Evolutionary conservation across 2,329 filamentous ascomycete species (phyloP), one percentile per base, ranked within the genome.

Genomic region (Arthroderma sp.): DNA sequence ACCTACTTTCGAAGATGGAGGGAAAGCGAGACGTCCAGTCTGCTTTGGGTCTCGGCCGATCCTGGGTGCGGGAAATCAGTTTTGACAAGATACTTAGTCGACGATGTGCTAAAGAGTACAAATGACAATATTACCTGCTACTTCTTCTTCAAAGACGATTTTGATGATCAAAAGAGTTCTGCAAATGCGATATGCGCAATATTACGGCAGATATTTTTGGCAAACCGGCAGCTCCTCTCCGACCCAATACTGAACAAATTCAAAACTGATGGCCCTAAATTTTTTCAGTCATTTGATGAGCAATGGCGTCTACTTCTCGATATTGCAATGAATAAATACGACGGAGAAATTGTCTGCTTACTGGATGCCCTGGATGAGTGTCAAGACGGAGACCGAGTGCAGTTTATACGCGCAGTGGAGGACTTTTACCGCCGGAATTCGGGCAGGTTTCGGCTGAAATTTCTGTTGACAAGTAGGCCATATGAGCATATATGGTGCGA

Each of bases 101-200:
- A 70, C 27, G 10, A 50, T 0, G 43, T 58, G 0, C 46, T 68
- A 1, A 43, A 29, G 0, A 52, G 31, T 0, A 15, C 37, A 1
- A 43, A 42, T 0, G 53, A 51, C 15, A 60, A 53, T 0, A 54
- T 52, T 3, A 22, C 15, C 15, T 66, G 61, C 40, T 69, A 68
- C 42, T 71, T 68, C 53, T 70, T 70, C 51, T 70, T 70, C 56
- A 68, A 68, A 33, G 65, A 68, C n/a, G 57, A 58, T 39, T 60
- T 58, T 28, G 52, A 58, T 4, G 58, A 66, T 15, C 64, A 68
- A 38, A 61, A 48, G n/a, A 58, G 41, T 6, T 29, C 50, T 3
- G 48, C 47, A 8, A 49, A 29, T 33, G 66, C 66, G 7, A 33
- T 69, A 0, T 56, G 58, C 29, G 59, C 56, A 22, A 51, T 69